Evolutionary conservation across 2,329 filamentous ascomycete genomes (phyloP), one percentile per base, ranked within the genome.

Genomic region (Pyricularia sp.): DNA sequence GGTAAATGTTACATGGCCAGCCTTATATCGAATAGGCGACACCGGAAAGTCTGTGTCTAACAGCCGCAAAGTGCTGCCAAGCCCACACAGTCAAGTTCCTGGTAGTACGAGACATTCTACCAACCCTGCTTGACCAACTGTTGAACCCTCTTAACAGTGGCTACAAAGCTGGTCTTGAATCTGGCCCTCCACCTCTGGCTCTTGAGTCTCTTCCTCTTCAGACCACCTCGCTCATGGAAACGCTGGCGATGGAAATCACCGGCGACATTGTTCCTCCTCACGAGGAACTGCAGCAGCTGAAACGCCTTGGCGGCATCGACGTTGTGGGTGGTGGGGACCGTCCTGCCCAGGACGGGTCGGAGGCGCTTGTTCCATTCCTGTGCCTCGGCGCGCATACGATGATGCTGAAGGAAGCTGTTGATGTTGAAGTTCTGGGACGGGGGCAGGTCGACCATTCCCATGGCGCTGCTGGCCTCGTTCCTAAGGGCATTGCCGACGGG

Each of bases 41-140:
- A 49, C 19, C 19, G 19, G 6, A 49, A n/a, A 49, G 19, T 49
- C 40, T 49, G n/a, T 49, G 5, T 49, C 6, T 40, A n/a, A 19
- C 16, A 49, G 40, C 40, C 16, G 16, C 40, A 19, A 24, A 12
- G 24, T 62, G 35, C 61, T 62, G 28, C n/a, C 33, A 40, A 40
- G 33, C 33, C 33, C 2, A 16, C 33, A 16, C 12, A 40, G 16
- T 33, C 4, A 62, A 10, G 19, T 22, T 24, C 1, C 24, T 22
- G 24, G 35, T 12, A 62, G 60, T 9, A 62, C 40, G n/a, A 49
- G 40, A 57, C 22, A 3, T 13, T 57, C 53, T 57, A 96, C 90
- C 91, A 94, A 2, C 91, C 91, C 76, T 94, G 90, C 72, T 79
- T 84, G 70, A 84, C 88, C 77, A 96, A 79, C 73, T 89, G 83